Evolutionary conservation across 83 land plant species (phyloP), one percentile per base, ranked within the genome.

Genomic region (Larix sibirica): DNA sequence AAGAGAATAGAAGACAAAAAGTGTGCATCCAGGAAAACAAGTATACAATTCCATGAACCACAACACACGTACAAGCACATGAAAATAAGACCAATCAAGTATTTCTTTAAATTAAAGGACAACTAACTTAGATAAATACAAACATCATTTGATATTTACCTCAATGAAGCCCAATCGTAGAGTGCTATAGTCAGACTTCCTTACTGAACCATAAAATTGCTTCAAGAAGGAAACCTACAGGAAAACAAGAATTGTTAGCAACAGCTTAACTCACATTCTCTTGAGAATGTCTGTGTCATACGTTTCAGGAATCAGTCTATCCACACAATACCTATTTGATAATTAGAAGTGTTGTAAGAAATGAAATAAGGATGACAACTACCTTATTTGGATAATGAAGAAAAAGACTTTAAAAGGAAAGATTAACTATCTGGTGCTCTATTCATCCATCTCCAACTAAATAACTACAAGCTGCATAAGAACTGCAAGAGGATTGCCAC

Each of bases 151-250:
- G 44, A 26, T 40, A 3, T 24, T 61, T 84, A 90, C 92, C 86
- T 64, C 82, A 16, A 91, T 81, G 80, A 91, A 91, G n/a, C 92
- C 87, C 33, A 83, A 40, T 42, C 92, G 83, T 70, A 91, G 76
- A 3, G 89, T 86, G 14, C 31, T 60, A 68, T 91, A 91, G 65
- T 91, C 91, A 33, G 89, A 61, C 73, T 84, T 84, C 12, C 87
- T 86, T 50, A 91, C 91, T 54, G 92, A 91, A 2, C 83, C 82
- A 75, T 84, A 86, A 64, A 91, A 84, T 70, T 91, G 92, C 67
- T 84, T 86, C 6, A 88, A 58, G 70, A 91, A 89, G 47, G 88
- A 85, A 81, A 74, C 64, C 79, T 87, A 62, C 67, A 17, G 33
- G 38, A 64, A 60, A n/a, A 81, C 10, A 70, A 33, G 58, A 31